A percentile compares a stretch with the other conserved stretches of the same genome.
Conservation (phyloP, 2,329 filamentous ascomycete species). For the Fusarium tjaetaba region DNA sequence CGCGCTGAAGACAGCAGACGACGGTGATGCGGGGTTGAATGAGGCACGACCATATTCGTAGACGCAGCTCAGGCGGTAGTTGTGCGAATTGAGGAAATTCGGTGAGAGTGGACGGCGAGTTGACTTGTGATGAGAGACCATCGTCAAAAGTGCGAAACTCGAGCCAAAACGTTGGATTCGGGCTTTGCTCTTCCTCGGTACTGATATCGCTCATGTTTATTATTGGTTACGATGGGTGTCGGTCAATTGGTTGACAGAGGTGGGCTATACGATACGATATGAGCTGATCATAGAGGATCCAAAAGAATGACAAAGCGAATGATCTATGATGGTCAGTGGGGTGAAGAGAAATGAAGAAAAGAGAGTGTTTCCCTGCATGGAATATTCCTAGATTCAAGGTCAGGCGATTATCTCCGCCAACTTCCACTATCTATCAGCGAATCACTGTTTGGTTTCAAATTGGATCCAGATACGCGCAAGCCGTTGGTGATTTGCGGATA, state of each 20-base stretch:
- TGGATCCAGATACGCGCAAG: neutral
- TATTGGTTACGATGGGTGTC: neutral
- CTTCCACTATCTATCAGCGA: conserved; percentile 25
- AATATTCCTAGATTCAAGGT: conserved; percentile 9
- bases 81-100: conserved; percentile 51
- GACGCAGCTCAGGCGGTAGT: conserved; percentile 59
- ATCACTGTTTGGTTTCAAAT: conserved; percentile 18
- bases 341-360: conserved; percentile 4
- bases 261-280: neutral
- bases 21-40: conserved; percentile 58
- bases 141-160: conserved; percentile 58
- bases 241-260: conserved; percentile 6
- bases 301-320: neutral
- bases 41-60: conserved; percentile 58
- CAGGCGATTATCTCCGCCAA: conserved; percentile 35
- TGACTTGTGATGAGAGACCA: conserved; percentile 44
- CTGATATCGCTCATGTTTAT: conserved; percentile 36
- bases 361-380: conserved; percentile 9
- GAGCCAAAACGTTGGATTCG: conserved; percentile 54
- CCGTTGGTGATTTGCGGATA: conserved; percentile 13
- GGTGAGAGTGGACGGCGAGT: conserved; percentile 24
- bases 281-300: neutral
- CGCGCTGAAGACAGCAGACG: conserved; percentile 54
- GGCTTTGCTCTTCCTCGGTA: conserved; percentile 39
- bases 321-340: conserved; percentile 2